Evolutionary conservation across 331 rosid genomes (phyloP).

Genomic region (Quercus phellos): DNA sequence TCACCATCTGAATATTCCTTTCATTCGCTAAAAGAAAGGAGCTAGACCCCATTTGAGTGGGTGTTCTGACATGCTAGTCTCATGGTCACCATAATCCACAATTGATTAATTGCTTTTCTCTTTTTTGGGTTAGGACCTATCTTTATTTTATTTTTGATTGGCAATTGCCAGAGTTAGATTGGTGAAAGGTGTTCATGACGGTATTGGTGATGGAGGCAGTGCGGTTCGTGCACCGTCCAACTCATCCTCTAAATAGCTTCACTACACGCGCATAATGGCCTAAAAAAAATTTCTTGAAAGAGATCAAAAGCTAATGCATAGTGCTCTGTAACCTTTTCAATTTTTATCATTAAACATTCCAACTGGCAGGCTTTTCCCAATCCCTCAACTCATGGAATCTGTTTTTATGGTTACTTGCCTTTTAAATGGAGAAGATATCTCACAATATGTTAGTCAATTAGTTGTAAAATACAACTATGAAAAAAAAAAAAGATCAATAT

Average conservation of each 20-base stretch:
- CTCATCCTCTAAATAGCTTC: background rate
- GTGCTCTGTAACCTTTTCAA: background rate
- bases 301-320: background rate
- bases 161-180: background rate
- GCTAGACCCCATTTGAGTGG: no score
- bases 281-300: background rate
- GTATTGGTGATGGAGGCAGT: background rate
- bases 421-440: no score
- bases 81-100: no score
- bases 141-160: background rate
- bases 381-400: background rate
- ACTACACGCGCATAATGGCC: background rate
- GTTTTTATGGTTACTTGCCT: background rate
- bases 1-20: no score
- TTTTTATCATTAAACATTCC: background rate
- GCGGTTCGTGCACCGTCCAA: background rate
- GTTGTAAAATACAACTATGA: no score
- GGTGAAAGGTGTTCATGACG: background rate
- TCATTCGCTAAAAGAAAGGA: no score
- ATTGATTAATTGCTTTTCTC: background rate
- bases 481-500: no score
- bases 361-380: background rate
- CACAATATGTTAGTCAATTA: no score
- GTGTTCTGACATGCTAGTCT: no score
- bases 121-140: background rate